Evolutionary conservation across 352 stramenopile species (phyloP), one percentile per base, ranked within the genome.

Genomic region (Phytophthora sp.): DNA sequence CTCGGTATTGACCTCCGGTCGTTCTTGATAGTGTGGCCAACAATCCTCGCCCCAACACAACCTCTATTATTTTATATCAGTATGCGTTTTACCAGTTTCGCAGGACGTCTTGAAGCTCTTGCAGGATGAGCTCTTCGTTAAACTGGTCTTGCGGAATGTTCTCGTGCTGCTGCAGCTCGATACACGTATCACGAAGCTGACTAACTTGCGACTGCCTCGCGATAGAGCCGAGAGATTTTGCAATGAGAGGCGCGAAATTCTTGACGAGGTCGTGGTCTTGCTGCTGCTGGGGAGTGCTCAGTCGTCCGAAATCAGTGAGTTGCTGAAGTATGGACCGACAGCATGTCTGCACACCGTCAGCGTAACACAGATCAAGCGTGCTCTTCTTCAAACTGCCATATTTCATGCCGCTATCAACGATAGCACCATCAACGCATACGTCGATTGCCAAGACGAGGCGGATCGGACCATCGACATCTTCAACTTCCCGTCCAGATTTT

Each of bases 301-400:
- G 66, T 11, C 51, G 42, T 11, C 80, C 80, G 56, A 54, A 47
- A 12, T 72, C 66, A 27, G 79, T 68, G 18, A 92, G 71, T 41
- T 90, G 73, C 35, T 86, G 63, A 15, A 92, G 46, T 46, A 85
- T 68, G 11, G 64, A 52, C 15, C 69, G 62, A 38, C 73, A 86
- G 31, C 80, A 89, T 11, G 24, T 30, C 33, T 82, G 76, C 0
- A 82, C 67, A 2, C 58, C 56, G 4, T 67, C 49, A 13, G 58
- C 64, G 35, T 90, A 90, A 53, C 71, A 67, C n/a, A 61, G 49
- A 33, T 90, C 84, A 0, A 90, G 61, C 8, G 65, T 66, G 24
- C 65, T 86, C 59, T 92, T 92, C 62, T 76, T 79, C 24, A 92
- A 60, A 7, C 47, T 79, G 3, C 62, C 58, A 35, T 88, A 89